A percentile compares a stretch with the other conserved stretches of the same genome.
Evolutionary conservation across 164 flowering plant species (phyloP).

Genomic region (Saururus chinensis): DNA sequence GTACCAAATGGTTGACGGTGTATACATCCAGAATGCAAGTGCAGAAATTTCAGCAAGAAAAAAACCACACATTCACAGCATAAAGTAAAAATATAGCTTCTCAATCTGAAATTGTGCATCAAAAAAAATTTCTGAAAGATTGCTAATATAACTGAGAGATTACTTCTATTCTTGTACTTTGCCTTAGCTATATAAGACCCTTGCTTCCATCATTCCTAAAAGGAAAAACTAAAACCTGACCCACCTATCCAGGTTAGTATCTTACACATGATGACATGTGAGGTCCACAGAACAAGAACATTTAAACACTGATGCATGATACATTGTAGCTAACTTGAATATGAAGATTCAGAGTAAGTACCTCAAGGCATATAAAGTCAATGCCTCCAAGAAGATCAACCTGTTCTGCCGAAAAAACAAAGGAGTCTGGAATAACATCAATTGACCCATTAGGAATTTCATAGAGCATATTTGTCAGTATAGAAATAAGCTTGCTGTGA

Average conservation of each 20-base stretch:
- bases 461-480: conserved; percentile 89
- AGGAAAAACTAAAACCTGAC: not conserved
- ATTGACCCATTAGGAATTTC: conserved; percentile 36
- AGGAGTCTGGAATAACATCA: conserved; percentile 22
- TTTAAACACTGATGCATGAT: not conserved
- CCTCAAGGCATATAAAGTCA: conserved; percentile 85
- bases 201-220: not conserved
- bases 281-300: too few species aligned
- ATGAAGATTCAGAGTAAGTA: conserved; percentile 13
- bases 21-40: too few species aligned
- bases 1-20: too few species aligned
- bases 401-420: conserved; percentile 55
- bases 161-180: not conserved
- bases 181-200: not conserved
- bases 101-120: too few species aligned
- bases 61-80: too few species aligned
- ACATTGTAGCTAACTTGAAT: not conserved
- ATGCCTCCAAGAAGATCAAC: conserved; percentile 88
- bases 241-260: not conserved
- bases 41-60: too few species aligned
- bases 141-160: too few species aligned
- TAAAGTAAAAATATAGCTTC: too few species aligned
- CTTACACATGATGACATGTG: too few species aligned
- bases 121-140: too few species aligned
- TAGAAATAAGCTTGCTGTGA: conserved; percentile 79